Percentiles rank a stretch among this genome's conserved stretches.
Conservation (phyloP, 2,329 filamentous ascomycete species). For the Grosmannia serpens region DNA sequence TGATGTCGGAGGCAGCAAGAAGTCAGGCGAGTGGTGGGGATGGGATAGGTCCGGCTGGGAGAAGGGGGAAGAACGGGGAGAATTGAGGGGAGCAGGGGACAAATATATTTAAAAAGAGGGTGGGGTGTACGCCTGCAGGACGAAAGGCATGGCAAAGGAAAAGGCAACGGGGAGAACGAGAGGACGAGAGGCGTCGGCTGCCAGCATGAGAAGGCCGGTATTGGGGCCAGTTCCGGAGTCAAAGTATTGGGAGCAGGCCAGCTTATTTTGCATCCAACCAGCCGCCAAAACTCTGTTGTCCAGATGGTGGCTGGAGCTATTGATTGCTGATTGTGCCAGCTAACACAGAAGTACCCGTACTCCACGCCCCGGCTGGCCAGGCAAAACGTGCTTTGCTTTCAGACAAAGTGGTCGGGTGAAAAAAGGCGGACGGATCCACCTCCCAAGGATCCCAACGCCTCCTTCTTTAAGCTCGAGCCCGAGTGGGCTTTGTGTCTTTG, state of each 20-base stretch:
- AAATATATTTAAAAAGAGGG: not conserved
- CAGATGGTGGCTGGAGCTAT: not conserved
- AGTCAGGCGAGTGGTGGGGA: not conserved
- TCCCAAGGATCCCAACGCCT: not conserved
- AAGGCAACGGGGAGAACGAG: not conserved
- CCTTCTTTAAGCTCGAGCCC: not conserved
- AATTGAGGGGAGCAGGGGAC: not conserved
- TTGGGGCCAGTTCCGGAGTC: not conserved
- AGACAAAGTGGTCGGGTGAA: not conserved
- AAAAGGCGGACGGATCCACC: not conserved
- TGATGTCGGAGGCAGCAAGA: not conserved
- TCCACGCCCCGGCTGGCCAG: not conserved
- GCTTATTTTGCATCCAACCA: not conserved
- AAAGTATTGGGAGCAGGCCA: not conserved
- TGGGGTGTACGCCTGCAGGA: not conserved
- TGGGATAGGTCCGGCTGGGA: not conserved
- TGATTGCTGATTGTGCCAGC: not conserved
- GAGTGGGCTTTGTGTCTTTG: not conserved
- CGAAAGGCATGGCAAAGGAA: not conserved
- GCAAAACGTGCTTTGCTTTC: not conserved
- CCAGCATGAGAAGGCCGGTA: not conserved
- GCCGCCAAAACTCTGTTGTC: not conserved
- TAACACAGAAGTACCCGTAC: not conserved
- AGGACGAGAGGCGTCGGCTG: not conserved
- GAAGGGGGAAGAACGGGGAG: not conserved